These are phyloP conservation scores for Claviceps sorghi DNA, from an alignment of 2,329 filamentous ascomycete genomes.

Conservation along the genomic window DNA sequence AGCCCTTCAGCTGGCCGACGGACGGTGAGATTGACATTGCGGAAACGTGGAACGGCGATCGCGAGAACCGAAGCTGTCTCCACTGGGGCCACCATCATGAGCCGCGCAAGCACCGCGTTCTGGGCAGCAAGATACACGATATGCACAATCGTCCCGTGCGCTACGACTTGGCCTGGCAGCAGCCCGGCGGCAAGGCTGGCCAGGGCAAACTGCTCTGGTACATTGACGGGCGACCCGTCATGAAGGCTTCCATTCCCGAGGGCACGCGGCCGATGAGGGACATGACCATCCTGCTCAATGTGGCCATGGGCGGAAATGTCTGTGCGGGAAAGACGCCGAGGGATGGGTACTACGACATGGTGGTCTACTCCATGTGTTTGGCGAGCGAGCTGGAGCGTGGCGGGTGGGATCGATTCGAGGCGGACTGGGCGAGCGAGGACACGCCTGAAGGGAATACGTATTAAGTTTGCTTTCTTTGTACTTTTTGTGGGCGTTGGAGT, in stretches of 20 bases:
- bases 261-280: conserved; percentile 41
- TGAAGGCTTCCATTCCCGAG: conserved; percentile 38
- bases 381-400: conserved; percentile 34
- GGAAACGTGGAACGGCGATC: conserved; percentile 46
- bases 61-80: conserved; percentile 39
- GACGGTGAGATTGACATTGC: conserved; percentile 48
- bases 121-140: conserved; percentile 34
- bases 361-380: conserved; percentile 37
- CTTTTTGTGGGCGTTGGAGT: neutral
- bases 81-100: conserved; percentile 46
- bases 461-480: neutral
- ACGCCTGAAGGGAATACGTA: conserved; percentile 20
- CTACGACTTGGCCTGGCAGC: conserved; percentile 43
- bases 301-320: conserved; percentile 49
- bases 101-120: conserved; percentile 39
- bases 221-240: conserved; percentile 40
- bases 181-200: conserved; percentile 26
- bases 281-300: conserved; percentile 41
- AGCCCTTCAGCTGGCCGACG: conserved; percentile 43
- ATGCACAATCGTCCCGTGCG: conserved; percentile 32
- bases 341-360: conserved; percentile 42
- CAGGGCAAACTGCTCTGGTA: conserved; percentile 42
- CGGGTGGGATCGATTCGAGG: conserved; percentile 39
- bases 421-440: conserved; percentile 27
- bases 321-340: conserved; percentile 35